A percentile compares a stretch with the other conserved stretches of the same genome.
These are phyloP conservation scores for Tulasnella sp. DNA, from an alignment of 768 basidiomycete species.

Conservation along the genomic window DNA sequence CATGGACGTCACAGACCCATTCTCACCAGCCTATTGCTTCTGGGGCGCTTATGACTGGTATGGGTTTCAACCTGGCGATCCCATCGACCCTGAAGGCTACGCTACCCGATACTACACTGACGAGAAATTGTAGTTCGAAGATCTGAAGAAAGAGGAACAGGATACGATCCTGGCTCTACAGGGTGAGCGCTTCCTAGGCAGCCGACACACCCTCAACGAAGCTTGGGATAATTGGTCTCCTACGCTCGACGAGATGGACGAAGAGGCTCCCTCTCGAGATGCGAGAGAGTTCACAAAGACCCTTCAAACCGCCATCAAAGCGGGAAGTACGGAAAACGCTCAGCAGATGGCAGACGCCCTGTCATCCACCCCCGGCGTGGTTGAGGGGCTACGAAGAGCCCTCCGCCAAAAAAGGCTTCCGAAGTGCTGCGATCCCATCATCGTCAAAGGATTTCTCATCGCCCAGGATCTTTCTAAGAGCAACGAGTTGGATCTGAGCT, in stretches of 20 bases:
- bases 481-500: background rate
- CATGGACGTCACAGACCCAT: background rate
- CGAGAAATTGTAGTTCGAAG: background rate
- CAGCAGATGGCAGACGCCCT: background rate
- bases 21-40: constrained; percentile 7
- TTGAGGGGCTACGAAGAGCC: background rate
- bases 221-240: background rate
- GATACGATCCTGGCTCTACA: background rate
- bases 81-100: background rate
- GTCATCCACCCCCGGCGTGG: background rate
- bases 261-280: background rate
- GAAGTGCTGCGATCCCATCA: background rate
- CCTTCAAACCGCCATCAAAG: background rate
- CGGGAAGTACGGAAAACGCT: background rate
- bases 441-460: background rate
- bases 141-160: background rate
- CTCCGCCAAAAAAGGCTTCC: background rate
- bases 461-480: background rate
- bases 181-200: background rate
- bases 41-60: background rate
- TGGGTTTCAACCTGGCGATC: background rate
- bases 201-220: background rate
- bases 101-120: background rate
- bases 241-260: background rate
- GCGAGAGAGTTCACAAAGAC: background rate